Evolutionary conservation across 139 green algal species (phyloP).

Genomic region (Eudorina sp.): DNA sequence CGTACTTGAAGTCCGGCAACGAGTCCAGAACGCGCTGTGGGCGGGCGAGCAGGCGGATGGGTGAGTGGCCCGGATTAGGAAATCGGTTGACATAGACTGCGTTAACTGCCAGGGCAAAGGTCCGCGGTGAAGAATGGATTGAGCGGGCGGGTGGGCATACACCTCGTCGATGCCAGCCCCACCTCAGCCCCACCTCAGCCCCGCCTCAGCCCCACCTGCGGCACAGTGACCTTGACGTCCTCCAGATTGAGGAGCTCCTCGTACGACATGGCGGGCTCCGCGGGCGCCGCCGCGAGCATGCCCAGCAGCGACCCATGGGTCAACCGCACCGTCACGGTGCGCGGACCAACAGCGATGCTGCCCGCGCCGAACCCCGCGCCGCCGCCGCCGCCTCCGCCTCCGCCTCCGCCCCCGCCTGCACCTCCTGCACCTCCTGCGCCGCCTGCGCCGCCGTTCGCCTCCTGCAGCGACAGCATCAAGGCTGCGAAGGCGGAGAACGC

Average conservation of each 20-base stretch:
- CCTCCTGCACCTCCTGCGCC: background rate
- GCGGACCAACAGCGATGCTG: background rate
- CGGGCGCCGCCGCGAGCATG: background rate
- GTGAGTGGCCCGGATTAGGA: too few relatives aligned
- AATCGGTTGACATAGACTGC: too few relatives aligned
- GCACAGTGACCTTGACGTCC: constrained; percentile 43
- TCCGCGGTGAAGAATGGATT: too few relatives aligned
- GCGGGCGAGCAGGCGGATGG: too few relatives aligned
- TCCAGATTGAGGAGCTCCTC: constrained; percentile 36
- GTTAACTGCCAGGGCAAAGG: too few relatives aligned
- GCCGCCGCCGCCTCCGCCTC: background rate
- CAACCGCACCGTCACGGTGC: background rate
- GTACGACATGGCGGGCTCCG: background rate
- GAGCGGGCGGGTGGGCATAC: too few relatives aligned
- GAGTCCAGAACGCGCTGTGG: constrained; percentile 28
- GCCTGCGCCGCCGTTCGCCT: background rate
- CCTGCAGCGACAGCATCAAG: constrained; percentile 32
- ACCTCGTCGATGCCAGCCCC: too few relatives aligned
- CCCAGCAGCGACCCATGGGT: background rate
- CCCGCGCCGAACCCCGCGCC: too few relatives aligned
- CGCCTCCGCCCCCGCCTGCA: background rate
- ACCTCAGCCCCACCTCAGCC: too few relatives aligned
- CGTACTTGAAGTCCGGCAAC: constrained; percentile 6
- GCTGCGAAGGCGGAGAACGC: constrained; percentile 12
- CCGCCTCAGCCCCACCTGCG: too few relatives aligned